Percentiles rank a stretch among this genome's conserved stretches.
Evolutionary conservation across 352 stramenopile genomes (phyloP).

Genomic region (Phytopythium ostracodes): DNA sequence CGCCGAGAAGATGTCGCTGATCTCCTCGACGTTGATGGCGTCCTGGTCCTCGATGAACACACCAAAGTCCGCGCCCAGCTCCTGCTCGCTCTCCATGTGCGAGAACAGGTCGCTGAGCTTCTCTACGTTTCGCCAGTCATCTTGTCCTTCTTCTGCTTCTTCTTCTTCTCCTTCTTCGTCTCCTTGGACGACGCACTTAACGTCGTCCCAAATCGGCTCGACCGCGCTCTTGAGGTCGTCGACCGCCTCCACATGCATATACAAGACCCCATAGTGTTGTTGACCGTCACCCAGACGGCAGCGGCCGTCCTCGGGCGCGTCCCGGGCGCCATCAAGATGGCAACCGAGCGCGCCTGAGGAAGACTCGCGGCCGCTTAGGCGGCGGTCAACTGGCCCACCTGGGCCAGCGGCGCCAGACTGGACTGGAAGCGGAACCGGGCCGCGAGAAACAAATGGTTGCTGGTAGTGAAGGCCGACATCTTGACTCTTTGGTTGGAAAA

Average conservation of each 20-base stretch:
- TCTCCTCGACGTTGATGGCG: conserved; percentile 50
- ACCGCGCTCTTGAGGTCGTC: conserved; percentile 5
- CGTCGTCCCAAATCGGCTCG: neutral
- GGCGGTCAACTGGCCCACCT: conserved; percentile 15
- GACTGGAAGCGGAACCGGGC: conserved; percentile 1
- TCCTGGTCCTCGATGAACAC: conserved; percentile 49
- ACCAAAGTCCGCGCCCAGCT: conserved; percentile 33
- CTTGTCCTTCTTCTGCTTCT: conserved; percentile 16
- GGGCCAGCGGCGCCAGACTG: conserved; percentile 14
- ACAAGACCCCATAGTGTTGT: conserved; percentile 17
- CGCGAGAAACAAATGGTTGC: conserved; percentile 12
- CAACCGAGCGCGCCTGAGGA: conserved; percentile 12
- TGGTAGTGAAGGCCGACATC: conserved; percentile 26
- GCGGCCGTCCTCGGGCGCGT: conserved; percentile 13
- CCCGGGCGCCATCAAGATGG: conserved; percentile 10
- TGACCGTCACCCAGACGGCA: conserved; percentile 7
- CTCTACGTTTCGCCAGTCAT: conserved; percentile 47
- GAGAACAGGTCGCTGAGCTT: conserved; percentile 52
- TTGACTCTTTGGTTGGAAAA: conserved; percentile 18
- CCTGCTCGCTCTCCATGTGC: conserved; percentile 42
- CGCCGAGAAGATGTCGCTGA: conserved; percentile 43
- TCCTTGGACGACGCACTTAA: conserved; percentile 6
- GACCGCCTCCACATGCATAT: conserved; percentile 9
- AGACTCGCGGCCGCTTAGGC: conserved; percentile 26
- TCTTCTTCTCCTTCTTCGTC: conserved; percentile 12